Base-by-base conservation (phyloP, 1,139 yeast genomes). In the Suzukiozyma palmioleophila region DNA sequence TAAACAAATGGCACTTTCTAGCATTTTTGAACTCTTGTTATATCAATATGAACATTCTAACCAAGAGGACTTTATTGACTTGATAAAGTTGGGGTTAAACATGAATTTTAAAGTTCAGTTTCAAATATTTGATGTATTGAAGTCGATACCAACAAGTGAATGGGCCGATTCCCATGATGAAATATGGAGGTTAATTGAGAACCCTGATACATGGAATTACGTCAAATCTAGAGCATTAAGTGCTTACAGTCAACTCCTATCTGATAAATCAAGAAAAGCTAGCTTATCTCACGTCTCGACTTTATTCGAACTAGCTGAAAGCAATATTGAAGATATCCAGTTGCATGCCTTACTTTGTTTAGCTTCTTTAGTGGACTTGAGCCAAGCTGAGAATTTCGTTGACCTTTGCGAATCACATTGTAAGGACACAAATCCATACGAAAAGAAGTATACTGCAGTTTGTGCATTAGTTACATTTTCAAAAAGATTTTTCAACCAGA, bases 301-400 rank as follows among this genome's bases (percentile, higher is more conserved):
- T 5, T 26, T 35, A 16, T 13, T 22, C 8, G 12, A 25, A 9
- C 35, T 37, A 2, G 16, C 26, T 12, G 35, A 35, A 37, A 25
- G 35, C 18, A 18, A 33, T 3, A 70, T 75, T 39, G 78, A 75
- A 44, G 79, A 71, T 33, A 61, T 77, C 9, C 65, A 62, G 39
- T 61, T 74, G 24, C 63, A 75, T 2, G 66, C 78, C 0, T 52
- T 80, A 15, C 78, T 76, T 48, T 63, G 75, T 0, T 50, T 79
- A 11, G 84, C 85, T 0, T 57, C 71, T 1, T 57, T 72, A 27
- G 32, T 37, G 10, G 32, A 30, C 2, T 25, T 16, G 9, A 14
- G n/a, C 4, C 29, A 15, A 31, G 5, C 22, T 29, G 14, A 36
- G 27, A 15, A 16, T 32, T 38, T 11, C 12, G 27, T 15, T 24